Base-by-base conservation (phyloP, 768 basidiomycete genomes). In the Saitozyma sp. region DNA sequence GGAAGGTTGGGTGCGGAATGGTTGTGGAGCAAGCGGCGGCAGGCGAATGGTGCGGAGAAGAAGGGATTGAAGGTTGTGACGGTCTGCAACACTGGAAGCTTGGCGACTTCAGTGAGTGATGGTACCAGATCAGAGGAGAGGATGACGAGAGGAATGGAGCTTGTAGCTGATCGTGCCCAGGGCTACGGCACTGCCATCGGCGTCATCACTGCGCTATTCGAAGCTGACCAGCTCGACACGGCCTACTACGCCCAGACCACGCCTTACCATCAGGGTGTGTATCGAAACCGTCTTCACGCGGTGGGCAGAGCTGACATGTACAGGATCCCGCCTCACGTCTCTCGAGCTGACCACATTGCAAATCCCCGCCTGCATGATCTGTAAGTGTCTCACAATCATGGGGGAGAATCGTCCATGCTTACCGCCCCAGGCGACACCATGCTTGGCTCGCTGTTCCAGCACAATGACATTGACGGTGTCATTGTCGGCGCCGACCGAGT, bases 161-260 rank as follows among this genome's bases (percentile, higher is more conserved):
- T 5, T 7, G 58, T 56, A 55, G 50, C 43, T 56, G 49, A 58
- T 7, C 14, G 17, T 59, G 19, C 7, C 43, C 69, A 94, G 92
- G 94, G 93, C 19, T 95, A 96, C 79, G 94, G 94, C 14, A 98
- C 94, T 1, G 94, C 94, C 2, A 82, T 98, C 10, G 95, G 95
- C 20, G 83, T 96, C 67, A 95, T 98, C 76, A 95, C 92, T 3
- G 87, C 90, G 71, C 85, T 98, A 3, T 86, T 90, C 77, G 89
- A 92, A 76, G 85, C 84, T 8, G 84, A 85, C 19, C 87, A 88
- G 64, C 84, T 98, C 9, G 84, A 86, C 62, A 87, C 85, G 62
- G 93, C 93, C 4, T 94, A 89, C 81, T 98, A 86, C 78, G 95
- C 95, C 14, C 94, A 97, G 79, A 92, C 92, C 0, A 87, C 92